Evolutionary conservation across 306 rosid genomes (phyloP).

Genomic region (Astragalus membranaceus): DNA sequence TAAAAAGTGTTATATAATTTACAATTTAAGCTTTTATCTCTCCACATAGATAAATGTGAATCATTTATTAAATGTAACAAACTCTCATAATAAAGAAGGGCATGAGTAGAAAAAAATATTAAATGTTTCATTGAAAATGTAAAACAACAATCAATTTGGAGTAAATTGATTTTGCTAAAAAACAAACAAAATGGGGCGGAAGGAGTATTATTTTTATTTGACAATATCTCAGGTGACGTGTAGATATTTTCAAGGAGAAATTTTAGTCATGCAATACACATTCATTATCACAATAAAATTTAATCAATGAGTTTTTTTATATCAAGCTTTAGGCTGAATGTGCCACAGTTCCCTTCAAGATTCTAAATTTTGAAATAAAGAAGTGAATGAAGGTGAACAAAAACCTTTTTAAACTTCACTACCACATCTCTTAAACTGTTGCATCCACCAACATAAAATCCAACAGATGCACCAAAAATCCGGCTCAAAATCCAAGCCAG

Average conservation of each 20-base stretch:
- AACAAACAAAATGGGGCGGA: too few species aligned
- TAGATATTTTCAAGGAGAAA: neutral
- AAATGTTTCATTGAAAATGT: too few species aligned
- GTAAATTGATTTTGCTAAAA: too few species aligned
- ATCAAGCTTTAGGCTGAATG: neutral
- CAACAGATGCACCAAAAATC: conserved; percentile 63
- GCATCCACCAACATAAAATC: conserved; percentile 78
- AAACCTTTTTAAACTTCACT: conserved; percentile 81
- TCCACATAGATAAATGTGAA: too few species aligned
- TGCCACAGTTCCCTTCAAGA: neutral
- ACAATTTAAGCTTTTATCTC: too few species aligned
- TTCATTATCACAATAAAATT: neutral
- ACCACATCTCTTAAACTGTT: conserved; percentile 65
- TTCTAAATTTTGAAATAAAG: conserved; percentile 5
- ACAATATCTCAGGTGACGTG: neutral
- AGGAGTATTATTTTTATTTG: too few species aligned
- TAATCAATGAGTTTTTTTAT: neutral
- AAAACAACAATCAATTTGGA: too few species aligned
- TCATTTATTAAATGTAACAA: too few species aligned
- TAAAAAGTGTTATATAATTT: too few species aligned
- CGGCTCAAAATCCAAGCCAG: conserved; percentile 74
- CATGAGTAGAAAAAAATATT: too few species aligned
- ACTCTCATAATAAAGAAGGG: too few species aligned
- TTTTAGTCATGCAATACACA: neutral
- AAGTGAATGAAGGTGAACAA: conserved; percentile 18